Evolutionary conservation across 169 alveolate species (phyloP).

Genomic region (Neospora caninum): DNA sequence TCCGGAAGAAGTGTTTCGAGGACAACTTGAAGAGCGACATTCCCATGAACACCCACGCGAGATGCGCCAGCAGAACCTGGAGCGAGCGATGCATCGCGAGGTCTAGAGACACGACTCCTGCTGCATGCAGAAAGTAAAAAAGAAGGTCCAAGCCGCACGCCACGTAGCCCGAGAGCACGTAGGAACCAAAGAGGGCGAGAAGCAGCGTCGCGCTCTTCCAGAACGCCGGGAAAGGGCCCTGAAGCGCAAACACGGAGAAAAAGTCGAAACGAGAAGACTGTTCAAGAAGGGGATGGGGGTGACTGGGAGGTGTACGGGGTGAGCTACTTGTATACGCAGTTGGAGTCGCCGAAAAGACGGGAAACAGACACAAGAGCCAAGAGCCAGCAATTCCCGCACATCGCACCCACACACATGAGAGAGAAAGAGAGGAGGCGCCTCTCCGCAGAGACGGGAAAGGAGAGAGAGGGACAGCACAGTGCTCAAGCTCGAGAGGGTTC

Average conservation of each 20-base stretch:
- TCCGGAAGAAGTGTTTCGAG: background rate
- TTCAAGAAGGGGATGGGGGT: no score
- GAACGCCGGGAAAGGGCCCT: slow-evolving; percentile 29
- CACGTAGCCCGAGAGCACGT: slow-evolving; percentile 12
- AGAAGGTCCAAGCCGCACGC: slow-evolving; percentile 18
- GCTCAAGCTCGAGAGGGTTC: no score
- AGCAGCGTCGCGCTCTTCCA: background rate
- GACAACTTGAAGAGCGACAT: background rate
- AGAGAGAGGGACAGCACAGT: no score
- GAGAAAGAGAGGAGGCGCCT: no score
- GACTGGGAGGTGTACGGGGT: no score
- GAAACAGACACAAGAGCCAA: no score
- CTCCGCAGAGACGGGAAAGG: no score
- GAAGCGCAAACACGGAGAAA: background rate
- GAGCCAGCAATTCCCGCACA: no score
- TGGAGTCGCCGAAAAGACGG: no score
- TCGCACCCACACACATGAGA: no score
- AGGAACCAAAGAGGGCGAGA: background rate
- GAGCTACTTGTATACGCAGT: no score
- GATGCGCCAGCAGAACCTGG: slow-evolving; percentile 37
- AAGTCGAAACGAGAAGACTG: no score
- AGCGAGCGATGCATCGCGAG: slow-evolving; percentile 26
- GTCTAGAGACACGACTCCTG: slow-evolving; percentile 23
- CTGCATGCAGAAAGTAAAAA: slow-evolving; percentile 16
- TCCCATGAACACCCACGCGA: slow-evolving; percentile 39